Conservation (phyloP, 176 grass and related monocot genomes). For the Carex pumila region DNA sequence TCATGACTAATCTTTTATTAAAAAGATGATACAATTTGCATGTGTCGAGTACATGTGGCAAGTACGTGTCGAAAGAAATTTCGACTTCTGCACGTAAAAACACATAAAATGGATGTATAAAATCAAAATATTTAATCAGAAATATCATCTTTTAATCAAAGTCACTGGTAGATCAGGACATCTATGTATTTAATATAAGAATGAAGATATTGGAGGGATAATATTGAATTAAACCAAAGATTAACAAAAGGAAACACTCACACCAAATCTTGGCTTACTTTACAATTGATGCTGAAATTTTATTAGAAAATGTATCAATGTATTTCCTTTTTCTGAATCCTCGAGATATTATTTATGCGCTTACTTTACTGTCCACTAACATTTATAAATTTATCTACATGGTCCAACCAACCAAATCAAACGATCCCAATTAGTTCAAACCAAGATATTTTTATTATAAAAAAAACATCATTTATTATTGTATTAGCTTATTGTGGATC, state of each 20-base stretch:
- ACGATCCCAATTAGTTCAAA: background rate
- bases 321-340: background rate
- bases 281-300: background rate
- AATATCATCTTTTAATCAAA: too few relatives aligned
- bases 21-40: too few relatives aligned
- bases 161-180: too few relatives aligned
- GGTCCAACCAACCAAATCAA: background rate
- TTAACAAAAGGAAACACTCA: background rate
- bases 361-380: background rate
- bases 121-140: too few relatives aligned
- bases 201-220: background rate
- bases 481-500: background rate
- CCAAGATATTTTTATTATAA: background rate
- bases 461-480: too few relatives aligned
- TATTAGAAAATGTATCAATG: background rate
- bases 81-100: too few relatives aligned
- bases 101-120: too few relatives aligned
- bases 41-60: too few relatives aligned
- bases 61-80: too few relatives aligned
- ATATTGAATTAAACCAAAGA: background rate
- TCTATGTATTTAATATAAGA: too few relatives aligned
- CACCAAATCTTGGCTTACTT: background rate
- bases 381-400: background rate
- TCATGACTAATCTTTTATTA: too few relatives aligned
- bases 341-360: background rate